phyloP scores from a whole-genome alignment of 768 basidiomycete species.

The Leccinellum albellum region DNA sequence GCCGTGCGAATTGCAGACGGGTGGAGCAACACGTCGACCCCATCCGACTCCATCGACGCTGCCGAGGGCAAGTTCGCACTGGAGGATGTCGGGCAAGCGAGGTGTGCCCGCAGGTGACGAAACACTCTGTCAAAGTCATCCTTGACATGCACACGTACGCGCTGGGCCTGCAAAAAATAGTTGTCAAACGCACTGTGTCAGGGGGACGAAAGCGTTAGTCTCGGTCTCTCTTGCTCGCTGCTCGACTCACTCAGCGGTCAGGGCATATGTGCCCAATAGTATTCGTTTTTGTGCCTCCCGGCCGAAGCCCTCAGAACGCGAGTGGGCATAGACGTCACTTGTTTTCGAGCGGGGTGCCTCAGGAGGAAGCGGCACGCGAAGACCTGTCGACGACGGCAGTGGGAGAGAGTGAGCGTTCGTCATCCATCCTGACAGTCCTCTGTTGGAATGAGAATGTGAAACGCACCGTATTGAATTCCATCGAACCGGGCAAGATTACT shows the following conservation, averaged over 20 bases:
- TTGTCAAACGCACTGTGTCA: conserved; percentile 85
- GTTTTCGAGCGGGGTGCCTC: conserved; percentile 46
- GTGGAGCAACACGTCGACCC: conserved; percentile 81
- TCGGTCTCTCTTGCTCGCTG: conserved; percentile 20
- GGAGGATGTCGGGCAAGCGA: conserved; percentile 21
- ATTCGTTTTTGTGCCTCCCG: conserved; percentile 83
- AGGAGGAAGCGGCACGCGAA: conserved; percentile 42
- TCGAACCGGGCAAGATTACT: conserved; percentile 90
- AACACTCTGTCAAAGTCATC: conserved; percentile 75
- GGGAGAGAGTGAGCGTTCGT: not conserved
- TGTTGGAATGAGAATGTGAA: conserved; percentile 6
- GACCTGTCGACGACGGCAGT: conserved; percentile 35
- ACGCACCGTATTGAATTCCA: conserved; percentile 78
- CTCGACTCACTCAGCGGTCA: conserved; percentile 78
- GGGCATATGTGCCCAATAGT: conserved; percentile 84
- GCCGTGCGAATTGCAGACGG: conserved; percentile 87
- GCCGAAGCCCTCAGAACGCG: conserved; percentile 74
- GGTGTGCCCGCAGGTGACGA: conserved; percentile 47
- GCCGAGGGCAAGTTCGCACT: not conserved
- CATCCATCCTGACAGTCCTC: not conserved
- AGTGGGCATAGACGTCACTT: conserved; percentile 57
- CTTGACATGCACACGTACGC: conserved; percentile 67
- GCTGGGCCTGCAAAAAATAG: conserved; percentile 91
- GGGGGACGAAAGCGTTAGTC: not conserved
- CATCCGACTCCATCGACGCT: conserved; percentile 6